Evolutionary conservation across 169 alveolate genomes (phyloP).

Genomic region (Amoebophrya sp.): DNA sequence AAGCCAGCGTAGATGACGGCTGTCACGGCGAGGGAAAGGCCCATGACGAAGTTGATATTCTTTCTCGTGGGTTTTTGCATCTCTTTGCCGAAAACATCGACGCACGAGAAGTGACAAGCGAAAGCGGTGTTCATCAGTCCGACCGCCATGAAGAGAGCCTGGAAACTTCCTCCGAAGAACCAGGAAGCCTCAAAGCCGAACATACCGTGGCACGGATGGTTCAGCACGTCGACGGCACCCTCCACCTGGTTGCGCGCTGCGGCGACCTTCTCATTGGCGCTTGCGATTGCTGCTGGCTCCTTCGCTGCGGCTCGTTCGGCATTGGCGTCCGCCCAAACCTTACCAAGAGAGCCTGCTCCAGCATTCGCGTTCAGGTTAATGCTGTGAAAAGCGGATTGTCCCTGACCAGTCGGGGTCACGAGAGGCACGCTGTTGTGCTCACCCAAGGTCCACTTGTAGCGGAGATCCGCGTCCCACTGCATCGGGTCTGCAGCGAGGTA

Average conservation of each 20-base stretch:
- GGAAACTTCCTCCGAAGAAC: background rate
- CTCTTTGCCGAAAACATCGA: background rate
- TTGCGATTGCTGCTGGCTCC: no score
- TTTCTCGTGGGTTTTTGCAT: background rate
- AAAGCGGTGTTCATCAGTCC: conserved; percentile 2
- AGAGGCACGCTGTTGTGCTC: no score
- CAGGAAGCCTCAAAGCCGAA: background rate
- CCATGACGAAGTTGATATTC: background rate
- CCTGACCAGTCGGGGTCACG: no score
- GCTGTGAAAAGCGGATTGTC: no score
- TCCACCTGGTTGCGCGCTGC: no score
- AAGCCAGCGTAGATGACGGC: background rate
- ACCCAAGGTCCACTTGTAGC: background rate
- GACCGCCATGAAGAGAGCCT: background rate
- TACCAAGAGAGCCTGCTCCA: no score
- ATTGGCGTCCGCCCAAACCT: no score
- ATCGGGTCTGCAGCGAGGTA: background rate
- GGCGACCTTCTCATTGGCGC: background rate
- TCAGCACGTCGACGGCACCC: background rate
- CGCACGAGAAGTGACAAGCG: conserved; percentile 23
- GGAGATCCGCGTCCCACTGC: background rate
- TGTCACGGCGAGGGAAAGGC: background rate
- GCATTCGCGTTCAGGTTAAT: no score
- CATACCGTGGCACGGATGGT: background rate
- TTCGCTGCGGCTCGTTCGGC: no score